phyloP scores from a whole-genome alignment of 2,329 filamentous ascomycete species.

The Teratosphaeria epicoccoides region DNA sequence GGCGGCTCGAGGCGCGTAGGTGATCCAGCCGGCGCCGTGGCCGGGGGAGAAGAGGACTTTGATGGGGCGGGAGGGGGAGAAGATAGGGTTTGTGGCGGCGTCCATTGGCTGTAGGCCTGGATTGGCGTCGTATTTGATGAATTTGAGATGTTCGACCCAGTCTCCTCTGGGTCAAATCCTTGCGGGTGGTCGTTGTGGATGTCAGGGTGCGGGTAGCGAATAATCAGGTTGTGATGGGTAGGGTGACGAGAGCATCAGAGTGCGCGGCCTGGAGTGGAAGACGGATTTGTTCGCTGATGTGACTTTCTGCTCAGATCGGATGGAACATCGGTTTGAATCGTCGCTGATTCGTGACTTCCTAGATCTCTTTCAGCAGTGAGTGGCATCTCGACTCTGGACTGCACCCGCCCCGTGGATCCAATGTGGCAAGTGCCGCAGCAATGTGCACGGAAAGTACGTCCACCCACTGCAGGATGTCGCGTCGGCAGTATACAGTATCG shows the following conservation, averaged over 20 bases:
- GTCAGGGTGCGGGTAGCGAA: too few relatives aligned
- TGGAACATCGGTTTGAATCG: background rate
- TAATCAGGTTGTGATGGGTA: background rate
- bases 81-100: slow-evolving; percentile 6
- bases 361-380: background rate
- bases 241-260: background rate
- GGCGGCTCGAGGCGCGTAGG: slow-evolving; percentile 4
- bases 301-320: background rate
- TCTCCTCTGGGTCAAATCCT: too few relatives aligned
- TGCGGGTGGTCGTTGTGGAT: too few relatives aligned
- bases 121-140: background rate
- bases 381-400: background rate
- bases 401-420: background rate
- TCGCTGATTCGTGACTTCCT: background rate
- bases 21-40: slow-evolving; percentile 9
- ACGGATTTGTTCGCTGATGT: too few relatives aligned
- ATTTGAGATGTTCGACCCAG: too few relatives aligned
- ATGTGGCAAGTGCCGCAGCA: background rate
- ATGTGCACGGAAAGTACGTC: background rate
- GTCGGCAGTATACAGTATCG: background rate
- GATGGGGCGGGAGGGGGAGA: slow-evolving; percentile 3
- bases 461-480: background rate
- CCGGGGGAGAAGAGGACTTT: slow-evolving; percentile 10
- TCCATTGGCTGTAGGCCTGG: slow-evolving; percentile 1
- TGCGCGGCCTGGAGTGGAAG: background rate